These are phyloP conservation scores for Fonsecaea nubica DNA, from an alignment of 2,329 filamentous ascomycete species.

Conservation along the genomic window DNA sequence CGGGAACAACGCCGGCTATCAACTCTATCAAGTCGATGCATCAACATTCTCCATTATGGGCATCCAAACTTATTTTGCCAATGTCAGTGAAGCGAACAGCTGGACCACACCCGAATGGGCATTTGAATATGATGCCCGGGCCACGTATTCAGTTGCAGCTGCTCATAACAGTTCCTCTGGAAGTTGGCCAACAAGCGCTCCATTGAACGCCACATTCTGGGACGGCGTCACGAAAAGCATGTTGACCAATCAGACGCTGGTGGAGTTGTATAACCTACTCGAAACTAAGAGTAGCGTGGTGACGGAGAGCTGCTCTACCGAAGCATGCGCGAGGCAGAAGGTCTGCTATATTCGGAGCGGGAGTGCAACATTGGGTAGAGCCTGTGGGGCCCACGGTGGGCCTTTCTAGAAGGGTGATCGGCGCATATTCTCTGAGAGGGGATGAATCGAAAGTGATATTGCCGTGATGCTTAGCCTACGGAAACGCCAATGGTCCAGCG, in stretches of 20 bases:
- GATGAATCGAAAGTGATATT: neutral
- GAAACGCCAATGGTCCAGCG: too few species aligned
- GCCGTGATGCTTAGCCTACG: too few species aligned
- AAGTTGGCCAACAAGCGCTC: neutral
- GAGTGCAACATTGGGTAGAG: neutral
- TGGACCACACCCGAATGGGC: constrained; percentile 10
- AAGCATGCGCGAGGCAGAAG: constrained; percentile 13
- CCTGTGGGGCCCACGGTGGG: neutral
- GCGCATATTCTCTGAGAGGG: neutral
- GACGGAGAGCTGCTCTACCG: neutral
- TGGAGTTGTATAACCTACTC: constrained; percentile 7
- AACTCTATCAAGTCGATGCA: constrained; percentile 9
- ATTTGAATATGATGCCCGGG: constrained; percentile 11
- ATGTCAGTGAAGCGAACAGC: constrained; percentile 4
- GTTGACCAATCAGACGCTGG: constrained; percentile 11
- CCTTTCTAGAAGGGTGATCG: neutral
- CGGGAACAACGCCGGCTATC: constrained; percentile 11
- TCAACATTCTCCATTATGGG: constrained; percentile 8
- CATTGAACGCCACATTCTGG: constrained; percentile 10
- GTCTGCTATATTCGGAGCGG: constrained; percentile 7
- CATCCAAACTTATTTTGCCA: constrained; percentile 12
- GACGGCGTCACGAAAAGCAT: constrained; percentile 9
- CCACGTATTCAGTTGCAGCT: neutral
- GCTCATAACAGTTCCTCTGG: constrained; percentile 1
- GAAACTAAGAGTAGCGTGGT: constrained; percentile 8